Percentiles rank a stretch among this genome's conserved stretches.
phyloP scores from a whole-genome alignment of 1,284 basidiomycete species.

The Heterobasidion occidentale region DNA sequence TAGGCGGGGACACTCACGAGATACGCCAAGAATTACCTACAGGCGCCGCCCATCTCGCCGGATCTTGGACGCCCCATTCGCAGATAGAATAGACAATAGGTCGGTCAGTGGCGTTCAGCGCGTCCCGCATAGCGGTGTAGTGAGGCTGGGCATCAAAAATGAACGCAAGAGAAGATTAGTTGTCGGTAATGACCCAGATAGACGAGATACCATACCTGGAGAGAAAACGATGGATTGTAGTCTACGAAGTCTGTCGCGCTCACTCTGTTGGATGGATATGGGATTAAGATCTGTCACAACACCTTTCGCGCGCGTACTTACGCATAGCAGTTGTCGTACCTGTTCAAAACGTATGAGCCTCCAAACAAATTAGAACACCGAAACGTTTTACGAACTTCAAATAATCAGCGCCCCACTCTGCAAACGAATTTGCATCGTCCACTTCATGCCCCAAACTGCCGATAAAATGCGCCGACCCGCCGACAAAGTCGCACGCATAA shows the following conservation, averaged over 20 bases:
- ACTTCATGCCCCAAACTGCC: not conserved
- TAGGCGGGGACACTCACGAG: slow-evolving; percentile 21
- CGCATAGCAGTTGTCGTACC: slow-evolving; percentile 42
- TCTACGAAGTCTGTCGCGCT: slow-evolving; percentile 37
- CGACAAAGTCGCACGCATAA: not conserved
- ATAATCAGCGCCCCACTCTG: not conserved
- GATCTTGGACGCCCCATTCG: slow-evolving; percentile 44
- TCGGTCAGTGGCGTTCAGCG: slow-evolving; percentile 36
- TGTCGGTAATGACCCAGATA: not conserved
- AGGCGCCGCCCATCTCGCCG: slow-evolving; percentile 35
- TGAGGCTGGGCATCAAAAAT: slow-evolving; percentile 22
- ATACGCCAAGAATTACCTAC: slow-evolving; percentile 46
- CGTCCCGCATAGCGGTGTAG: slow-evolving; percentile 42
- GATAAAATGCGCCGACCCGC: not conserved
- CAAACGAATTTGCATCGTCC: not conserved
- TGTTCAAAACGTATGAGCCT: not conserved
- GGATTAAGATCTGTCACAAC: no score
- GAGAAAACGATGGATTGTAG: slow-evolving; percentile 21
- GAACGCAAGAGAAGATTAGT: not conserved
- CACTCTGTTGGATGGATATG: slow-evolving; percentile 15
- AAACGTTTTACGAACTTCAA: not conserved
- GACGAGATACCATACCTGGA: not conserved
- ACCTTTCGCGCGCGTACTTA: no score
- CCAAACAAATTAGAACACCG: not conserved
- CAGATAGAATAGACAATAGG: slow-evolving; percentile 47